Base-by-base conservation (phyloP, 225 moss, liverwort and hornwort species). In the Bryum argenteum region DNA sequence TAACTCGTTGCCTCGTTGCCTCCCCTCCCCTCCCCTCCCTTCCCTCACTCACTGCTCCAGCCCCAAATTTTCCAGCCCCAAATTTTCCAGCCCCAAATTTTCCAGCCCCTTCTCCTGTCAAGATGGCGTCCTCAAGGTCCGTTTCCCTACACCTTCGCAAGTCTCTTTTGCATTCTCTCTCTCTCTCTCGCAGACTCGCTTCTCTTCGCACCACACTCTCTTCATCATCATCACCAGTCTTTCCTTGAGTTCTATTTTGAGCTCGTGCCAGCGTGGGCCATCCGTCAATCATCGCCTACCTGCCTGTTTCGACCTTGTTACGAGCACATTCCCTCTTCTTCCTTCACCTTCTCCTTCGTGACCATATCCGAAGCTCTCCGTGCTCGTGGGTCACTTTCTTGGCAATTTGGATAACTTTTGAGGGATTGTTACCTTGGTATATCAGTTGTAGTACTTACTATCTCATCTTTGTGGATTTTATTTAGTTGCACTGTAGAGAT, bases 251-350 rank as follows among this genome's bases (percentile, higher is more conserved):
- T 28, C 2, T 2, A 28, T 2, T 7, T 22, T 8, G 48, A 33
- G 38, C 53, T 26, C 33, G 51, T 60, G 63, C 6, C 13, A 40
- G 37, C 54, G 77, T 81, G 71, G 77, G 81, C 77, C 74, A 66
- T 66, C 74, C 45, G 11, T 47, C 19, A 52, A 73, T 69, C 67
- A 38, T 8, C 17, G 11, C 18, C 6, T 20, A 22, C 42, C 54
- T 52, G 45, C 47, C 45, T 65, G 47, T 28, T 28, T 28, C 28
- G 28, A 28, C 2, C 47, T 21, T 69, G 81, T 53, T 67, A 50
- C 13, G 24, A 69, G 64, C 58, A 72, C 44, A 26, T 69, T 10
- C 9, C 52, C 21, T 28, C 3, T 17, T 20, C 19, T 0, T 10
- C n/a, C 28, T 20, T 20, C 63, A 42, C 24, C 40, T 40, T 37